These are phyloP conservation scores for Ophiobolus disseminans DNA, from an alignment of 2,329 filamentous ascomycete species.

Conservation along the genomic window DNA sequence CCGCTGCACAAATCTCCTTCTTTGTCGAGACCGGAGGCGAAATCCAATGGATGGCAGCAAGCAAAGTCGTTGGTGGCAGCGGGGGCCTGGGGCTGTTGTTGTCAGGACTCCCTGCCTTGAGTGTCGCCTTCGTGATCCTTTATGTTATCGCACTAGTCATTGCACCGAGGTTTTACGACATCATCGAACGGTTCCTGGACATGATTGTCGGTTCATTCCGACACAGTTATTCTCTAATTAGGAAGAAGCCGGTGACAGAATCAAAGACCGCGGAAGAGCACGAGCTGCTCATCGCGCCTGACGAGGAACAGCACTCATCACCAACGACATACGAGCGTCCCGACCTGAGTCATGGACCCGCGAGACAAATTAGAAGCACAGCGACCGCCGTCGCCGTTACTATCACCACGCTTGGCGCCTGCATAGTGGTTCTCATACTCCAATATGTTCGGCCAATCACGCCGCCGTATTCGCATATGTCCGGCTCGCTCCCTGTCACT, in stretches of 20 bases:
- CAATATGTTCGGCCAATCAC: slow-evolving; percentile 17
- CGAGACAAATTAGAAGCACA: background rate
- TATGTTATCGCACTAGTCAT: slow-evolving; percentile 14
- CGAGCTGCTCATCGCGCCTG: slow-evolving; percentile 13
- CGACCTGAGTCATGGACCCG: background rate
- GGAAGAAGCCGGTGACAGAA: slow-evolving; percentile 7
- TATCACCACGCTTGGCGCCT: slow-evolving; percentile 13
- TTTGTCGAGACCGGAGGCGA: slow-evolving; percentile 24
- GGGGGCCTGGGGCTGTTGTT: slow-evolving; percentile 21
- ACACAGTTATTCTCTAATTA: slow-evolving; percentile 8
- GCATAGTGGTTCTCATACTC: slow-evolving; percentile 10
- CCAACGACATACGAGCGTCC: background rate
- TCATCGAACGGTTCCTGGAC: slow-evolving; percentile 11
- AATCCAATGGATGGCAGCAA: slow-evolving; percentile 28
- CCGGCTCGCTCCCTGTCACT: slow-evolving; percentile 23
- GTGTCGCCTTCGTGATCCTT: slow-evolving; percentile 11
- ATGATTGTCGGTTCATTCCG: slow-evolving; percentile 10
- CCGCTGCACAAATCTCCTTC: slow-evolving; percentile 23
- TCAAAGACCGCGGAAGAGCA: slow-evolving; percentile 9
- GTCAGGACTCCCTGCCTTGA: slow-evolving; percentile 18
- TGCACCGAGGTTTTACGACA: slow-evolving; percentile 17
- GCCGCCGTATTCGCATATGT: slow-evolving; percentile 28
- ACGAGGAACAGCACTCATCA: slow-evolving; percentile 12
- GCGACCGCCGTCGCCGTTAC: slow-evolving; percentile 11
- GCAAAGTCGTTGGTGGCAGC: slow-evolving; percentile 20